phyloP scores from a whole-genome alignment of 1,284 basidiomycete genomes.

The Apiotrichum sp. region DNA sequence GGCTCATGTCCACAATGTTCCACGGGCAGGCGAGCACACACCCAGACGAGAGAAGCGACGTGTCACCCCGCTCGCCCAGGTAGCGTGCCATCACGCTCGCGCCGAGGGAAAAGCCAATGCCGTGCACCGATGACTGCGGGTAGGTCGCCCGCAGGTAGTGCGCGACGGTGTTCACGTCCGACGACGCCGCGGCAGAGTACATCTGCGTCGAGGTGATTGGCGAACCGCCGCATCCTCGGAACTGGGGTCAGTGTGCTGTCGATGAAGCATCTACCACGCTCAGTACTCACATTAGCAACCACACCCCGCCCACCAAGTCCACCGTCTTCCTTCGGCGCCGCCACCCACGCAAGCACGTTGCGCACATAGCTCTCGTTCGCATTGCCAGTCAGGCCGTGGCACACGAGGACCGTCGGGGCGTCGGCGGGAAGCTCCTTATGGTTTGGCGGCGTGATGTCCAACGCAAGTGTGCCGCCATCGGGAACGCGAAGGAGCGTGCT shows the following conservation, averaged over 20 bases:
- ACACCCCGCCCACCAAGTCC: conserved; percentile 81
- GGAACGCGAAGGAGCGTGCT: conserved; percentile 58
- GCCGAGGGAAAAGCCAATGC: conserved; percentile 88
- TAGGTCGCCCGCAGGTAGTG: conserved; percentile 68
- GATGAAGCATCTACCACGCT: too few relatives aligned
- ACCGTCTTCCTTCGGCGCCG: conserved; percentile 59
- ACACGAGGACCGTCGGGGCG: conserved; percentile 70
- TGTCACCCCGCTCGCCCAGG: conserved; percentile 75
- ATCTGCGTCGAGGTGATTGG: conserved; percentile 65
- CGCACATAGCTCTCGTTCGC: conserved; percentile 85
- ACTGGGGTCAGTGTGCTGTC: conserved; percentile 39
- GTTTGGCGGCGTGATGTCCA: conserved; percentile 48
- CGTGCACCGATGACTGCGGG: conserved; percentile 75
- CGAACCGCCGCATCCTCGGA: conserved; percentile 83
- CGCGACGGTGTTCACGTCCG: conserved; percentile 76
- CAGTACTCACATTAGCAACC: conserved; percentile 61
- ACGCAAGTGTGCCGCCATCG: conserved; percentile 64
- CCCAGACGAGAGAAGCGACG: conserved; percentile 67
- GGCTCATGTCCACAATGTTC: conserved; percentile 40
- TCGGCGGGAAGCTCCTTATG: conserved; percentile 55
- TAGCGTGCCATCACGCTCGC: conserved; percentile 87
- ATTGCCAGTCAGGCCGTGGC: conserved; percentile 81
- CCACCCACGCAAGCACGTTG: conserved; percentile 65
- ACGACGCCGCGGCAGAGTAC: conserved; percentile 74
- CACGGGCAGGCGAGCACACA: conserved; percentile 67